Base-by-base conservation (phyloP, 140 eudicot genomes). In the Senecio squalidus region DNA sequence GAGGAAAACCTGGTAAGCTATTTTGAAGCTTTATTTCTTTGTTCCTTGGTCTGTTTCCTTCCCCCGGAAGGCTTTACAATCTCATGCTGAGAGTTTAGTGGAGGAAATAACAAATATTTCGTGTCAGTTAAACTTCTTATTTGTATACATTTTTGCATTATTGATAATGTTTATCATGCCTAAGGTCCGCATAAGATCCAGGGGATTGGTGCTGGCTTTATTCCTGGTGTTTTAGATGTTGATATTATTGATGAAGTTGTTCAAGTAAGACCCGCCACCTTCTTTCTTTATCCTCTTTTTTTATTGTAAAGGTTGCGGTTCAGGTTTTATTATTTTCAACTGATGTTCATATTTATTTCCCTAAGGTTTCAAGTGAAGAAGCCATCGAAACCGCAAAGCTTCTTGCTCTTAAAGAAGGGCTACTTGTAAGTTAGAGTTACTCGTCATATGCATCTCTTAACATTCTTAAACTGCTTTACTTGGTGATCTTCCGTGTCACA, bases 1-100 rank as follows among this genome's bases (percentile, higher is more conserved):
- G 96, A 74, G 95, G 90, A 75, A 74, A 79, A 28, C 88, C 92
- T 52, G 96, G 96, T 84, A 61, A 79, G 85, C 72, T 70, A 47
- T n/a, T 47, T 23, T 13, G 18, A 58, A 48, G 23, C 36, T 22
- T 25, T 30, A 22, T 2, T 22, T 14, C 39, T 0, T 1, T 24
- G 10, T 51, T 41, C 15, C 6, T 20, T 11, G 25, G 15, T 21
- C 21, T 63, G 22, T 64, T 17, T 44, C 21, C 14, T 58, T 58
- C 43, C 34, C 48, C 27, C 7, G n/a, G 5, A 58, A 25, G 27
- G 45, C 22, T n/a, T 41, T 66, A 65, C 22, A 9, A 17, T 65
- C 48, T 16, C 22, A 26, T 38, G 14, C 11, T 52, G 41, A 36
- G 61, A 24, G 31, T 30, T 60, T 18, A 20, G n/a, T 20, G 27